These are phyloP conservation scores for Clohesyomyces aquaticus DNA, from an alignment of 495 filamentous ascomycete genomes.

Conservation along the genomic window DNA sequence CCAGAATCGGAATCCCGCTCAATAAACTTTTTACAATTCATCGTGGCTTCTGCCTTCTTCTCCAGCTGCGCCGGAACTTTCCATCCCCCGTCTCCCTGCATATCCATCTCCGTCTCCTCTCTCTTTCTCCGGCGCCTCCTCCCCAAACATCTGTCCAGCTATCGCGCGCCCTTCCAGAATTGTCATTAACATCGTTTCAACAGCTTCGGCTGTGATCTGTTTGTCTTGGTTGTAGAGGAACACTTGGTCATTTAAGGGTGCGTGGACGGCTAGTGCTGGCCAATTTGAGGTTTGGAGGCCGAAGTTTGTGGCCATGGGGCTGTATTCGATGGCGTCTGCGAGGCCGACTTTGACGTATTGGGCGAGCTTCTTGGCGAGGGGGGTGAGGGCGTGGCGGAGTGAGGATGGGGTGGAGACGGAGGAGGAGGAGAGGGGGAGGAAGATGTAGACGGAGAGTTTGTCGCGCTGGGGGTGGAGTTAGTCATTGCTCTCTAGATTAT, in stretches of 20 bases:
- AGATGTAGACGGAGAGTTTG: conserved; percentile 55
- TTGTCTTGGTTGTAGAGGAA: conserved; percentile 24
- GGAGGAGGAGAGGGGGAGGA: too few relatives aligned
- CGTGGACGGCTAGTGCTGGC: conserved; percentile 26
- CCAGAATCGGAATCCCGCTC: background rate
- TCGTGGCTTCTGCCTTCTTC: conserved; percentile 18
- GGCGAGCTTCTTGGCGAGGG: conserved; percentile 54
- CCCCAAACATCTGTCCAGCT: conserved; percentile 24
- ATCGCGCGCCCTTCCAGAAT: conserved; percentile 26
- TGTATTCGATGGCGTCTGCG: conserved; percentile 53
- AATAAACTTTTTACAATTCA: conserved; percentile 16
- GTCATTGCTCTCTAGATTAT: too few relatives aligned
- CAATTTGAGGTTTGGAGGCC: conserved; percentile 15
- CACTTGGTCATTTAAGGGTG: conserved; percentile 28
- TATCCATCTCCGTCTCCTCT: too few relatives aligned
- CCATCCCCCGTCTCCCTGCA: too few relatives aligned
- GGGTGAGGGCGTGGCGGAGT: conserved; percentile 46
- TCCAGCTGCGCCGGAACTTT: background rate
- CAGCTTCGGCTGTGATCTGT: conserved; percentile 1
- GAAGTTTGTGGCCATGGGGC: conserved; percentile 47
- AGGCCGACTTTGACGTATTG: conserved; percentile 55
- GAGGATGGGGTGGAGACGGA: too few relatives aligned
- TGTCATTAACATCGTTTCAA: conserved; percentile 26
- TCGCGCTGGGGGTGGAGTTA: conserved; percentile 49
- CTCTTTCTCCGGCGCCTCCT: conserved; percentile 9